Evolutionary conservation across 306 rosid species (phyloP), one percentile per base, ranked within the genome.

Genomic region (Quercus variabilis): DNA sequence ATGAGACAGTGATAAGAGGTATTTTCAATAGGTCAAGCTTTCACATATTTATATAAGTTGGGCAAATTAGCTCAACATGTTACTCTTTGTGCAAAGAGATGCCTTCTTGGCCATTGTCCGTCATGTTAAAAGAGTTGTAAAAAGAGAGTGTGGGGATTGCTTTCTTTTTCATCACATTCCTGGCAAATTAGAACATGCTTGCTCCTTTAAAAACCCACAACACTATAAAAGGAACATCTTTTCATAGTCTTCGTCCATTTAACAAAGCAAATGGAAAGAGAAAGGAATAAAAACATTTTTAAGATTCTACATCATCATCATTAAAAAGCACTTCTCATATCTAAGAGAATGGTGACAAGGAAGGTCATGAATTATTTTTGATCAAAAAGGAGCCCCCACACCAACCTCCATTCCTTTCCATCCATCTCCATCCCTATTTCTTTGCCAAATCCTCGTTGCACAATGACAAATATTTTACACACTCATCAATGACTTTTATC

Each of bases 161-260:
- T 83, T 85, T 89, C 90, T 71, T 84, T 89, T 85, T 91, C 92
- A 78, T 76, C 69, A 78, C 85, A 89, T 86, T 91, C 89, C 73
- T 85, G 81, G 77, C 76, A 35, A 78, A 75, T 76, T 83, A 86
- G 90, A 73, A 57, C 41, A 71, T 85, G 87, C 64, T 71, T 74
- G 83, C 72, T 76, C 80, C 67, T 49, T 49, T 80, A 79, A 86
- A 73, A 73, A 31, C 81, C 80, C 71, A 33, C 56, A 31, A 5
- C 73, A 13, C 90, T 54, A 70, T n/a, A 79, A 74, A 76, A 70
- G 77, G 86, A 74, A 85, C 60, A 67, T 74, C 13, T 60, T 71
- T 81, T 84, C 79, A 21, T 74, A 51, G 83, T 59, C 80, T 43
- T 55, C 35, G 59, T 85, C 82, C 80, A 59, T 55, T 81, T 38